Evolutionary conservation across 805 yeast species (phyloP), one percentile per base, ranked within the genome.

Genomic region (Tetrapisispora iriomotensis): DNA sequence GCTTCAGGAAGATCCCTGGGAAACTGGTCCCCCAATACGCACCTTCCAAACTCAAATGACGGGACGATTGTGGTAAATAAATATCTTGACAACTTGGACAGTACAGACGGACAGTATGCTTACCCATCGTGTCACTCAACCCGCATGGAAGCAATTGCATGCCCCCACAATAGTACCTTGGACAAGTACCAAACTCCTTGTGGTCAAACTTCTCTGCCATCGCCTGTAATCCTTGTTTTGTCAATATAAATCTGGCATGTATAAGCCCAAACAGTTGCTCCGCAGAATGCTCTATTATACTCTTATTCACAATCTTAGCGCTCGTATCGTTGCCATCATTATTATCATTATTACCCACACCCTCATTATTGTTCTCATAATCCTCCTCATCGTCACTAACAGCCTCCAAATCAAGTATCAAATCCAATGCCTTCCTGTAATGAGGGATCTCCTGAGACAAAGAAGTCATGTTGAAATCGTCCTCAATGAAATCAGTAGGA

Each of bases 11-110:
- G 49, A 92, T 72, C 2, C 96, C 96, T 1, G 96, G 92, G 65
- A 92, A 92, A 26, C 94, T 79, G 0, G 97, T 86, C 5, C 98
- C 97, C 66, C 94, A 92, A 54, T 82, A 92, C 1, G 97, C 96
- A 5, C 98, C 98, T 61, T 92, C 98, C 31, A 92, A 75, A 54
- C 85, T 84, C 42, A 83, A 66, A 61, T 84, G 88, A 45, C 95
- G 70, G n/a, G 88, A 77, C 40, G 87, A 79, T 40, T 81, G 77
- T 1, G 97, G 97, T 37, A 86, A 64, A 61, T 92, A 92, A 29
- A 90, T 70, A 54, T 92, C 98, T 55, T 80, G 77, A 63, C 98
- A 92, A 57, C 90, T 79, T 1, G 98, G 96, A 64, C 98, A 92
- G 60, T 80, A 92, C 35, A 92, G 70, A 48, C 96, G 66, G 32